phyloP scores from a whole-genome alignment of 805 yeast genomes.

The Priceomyces carsonii region DNA sequence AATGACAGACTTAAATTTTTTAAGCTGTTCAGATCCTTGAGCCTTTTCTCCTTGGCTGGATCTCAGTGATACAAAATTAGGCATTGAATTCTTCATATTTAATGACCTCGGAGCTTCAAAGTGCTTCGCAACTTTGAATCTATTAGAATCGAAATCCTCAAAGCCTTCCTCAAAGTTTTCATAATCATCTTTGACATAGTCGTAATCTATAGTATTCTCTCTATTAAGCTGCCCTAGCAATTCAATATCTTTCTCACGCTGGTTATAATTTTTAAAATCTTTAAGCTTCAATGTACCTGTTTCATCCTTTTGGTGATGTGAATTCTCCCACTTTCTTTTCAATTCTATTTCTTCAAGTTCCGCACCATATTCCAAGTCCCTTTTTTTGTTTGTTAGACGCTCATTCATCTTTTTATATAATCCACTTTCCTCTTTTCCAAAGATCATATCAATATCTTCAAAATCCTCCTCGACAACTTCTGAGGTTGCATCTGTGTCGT shows the following conservation, averaged over 20 bases:
- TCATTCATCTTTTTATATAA: slow-evolving; percentile 29
- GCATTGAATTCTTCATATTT: slow-evolving; percentile 14
- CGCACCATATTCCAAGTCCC: slow-evolving; percentile 29
- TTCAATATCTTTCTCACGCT: slow-evolving; percentile 12
- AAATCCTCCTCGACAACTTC: slow-evolving; percentile 39
- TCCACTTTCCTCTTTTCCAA: slow-evolving; percentile 39
- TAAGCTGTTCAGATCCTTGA: slow-evolving; percentile 13
- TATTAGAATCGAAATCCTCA: slow-evolving; percentile 14
- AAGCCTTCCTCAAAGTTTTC: slow-evolving; percentile 41
- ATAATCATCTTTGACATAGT: slow-evolving; percentile 37
- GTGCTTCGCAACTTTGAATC: background rate
- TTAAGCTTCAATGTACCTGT: slow-evolving; percentile 29
- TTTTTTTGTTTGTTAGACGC: slow-evolving; percentile 21
- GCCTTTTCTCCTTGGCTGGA: slow-evolving; percentile 1
- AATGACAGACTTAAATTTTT: slow-evolving; percentile 35
- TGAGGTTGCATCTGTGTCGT: slow-evolving; percentile 40
- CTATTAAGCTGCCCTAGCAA: slow-evolving; percentile 26
- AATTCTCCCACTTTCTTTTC: slow-evolving; percentile 10
- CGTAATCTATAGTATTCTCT: slow-evolving; percentile 37
- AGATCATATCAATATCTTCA: slow-evolving; percentile 38
- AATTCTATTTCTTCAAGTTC: slow-evolving; percentile 35
- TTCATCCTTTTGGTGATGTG: slow-evolving; percentile 16
- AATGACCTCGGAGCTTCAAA: slow-evolving; percentile 2
- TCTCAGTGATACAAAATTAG: slow-evolving; percentile 11
- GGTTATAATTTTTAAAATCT: slow-evolving; percentile 21